Percentiles rank a stretch among this genome's conserved stretches.
phyloP scores from a whole-genome alignment of 176 grass and related monocot genomes.

The Aegilops umbellulata region DNA sequence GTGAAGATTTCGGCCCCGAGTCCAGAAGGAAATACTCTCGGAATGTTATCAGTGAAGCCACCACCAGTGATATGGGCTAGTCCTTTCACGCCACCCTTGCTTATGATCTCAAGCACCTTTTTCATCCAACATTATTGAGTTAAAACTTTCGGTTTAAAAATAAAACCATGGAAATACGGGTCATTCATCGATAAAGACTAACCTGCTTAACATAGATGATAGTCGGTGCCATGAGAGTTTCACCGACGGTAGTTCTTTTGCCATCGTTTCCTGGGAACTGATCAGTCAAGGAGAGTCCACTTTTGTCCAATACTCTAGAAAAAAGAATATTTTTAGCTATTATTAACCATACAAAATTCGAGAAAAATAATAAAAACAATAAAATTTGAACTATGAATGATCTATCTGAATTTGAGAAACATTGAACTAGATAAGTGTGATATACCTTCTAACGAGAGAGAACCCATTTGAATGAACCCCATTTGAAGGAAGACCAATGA shows the following conservation, averaged over 20 bases:
- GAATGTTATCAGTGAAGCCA: constrained; percentile 92
- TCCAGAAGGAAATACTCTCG: constrained; percentile 66
- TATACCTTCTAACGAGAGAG: constrained; percentile 91
- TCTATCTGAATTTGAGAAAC: not conserved
- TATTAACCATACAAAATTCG: not conserved
- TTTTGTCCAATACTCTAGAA: constrained; percentile 69
- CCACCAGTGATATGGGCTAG: constrained; percentile 91
- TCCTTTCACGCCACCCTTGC: constrained; percentile 81
- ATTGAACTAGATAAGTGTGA: not conserved
- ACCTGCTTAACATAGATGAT: constrained; percentile 95
- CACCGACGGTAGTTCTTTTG: constrained; percentile 54
- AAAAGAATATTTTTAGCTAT: not conserved
- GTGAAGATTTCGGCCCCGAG: constrained; percentile 62
- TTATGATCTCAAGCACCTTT: constrained; percentile 82
- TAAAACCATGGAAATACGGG: not conserved
- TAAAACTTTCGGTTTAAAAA: not conserved
- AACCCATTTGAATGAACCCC: constrained; percentile 97
- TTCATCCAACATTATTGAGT: constrained; percentile 15
- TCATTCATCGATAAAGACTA: constrained; percentile 4
- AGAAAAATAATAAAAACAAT: not conserved
- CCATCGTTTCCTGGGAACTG: constrained; percentile 64
- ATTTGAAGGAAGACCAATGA: constrained; percentile 95
- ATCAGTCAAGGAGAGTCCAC: constrained; percentile 66
- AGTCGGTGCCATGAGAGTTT: constrained; percentile 92
- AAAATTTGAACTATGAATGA: not conserved